Evolutionary conservation across 768 basidiomycete species (phyloP).

Genomic region (Piloderma croceum): DNA sequence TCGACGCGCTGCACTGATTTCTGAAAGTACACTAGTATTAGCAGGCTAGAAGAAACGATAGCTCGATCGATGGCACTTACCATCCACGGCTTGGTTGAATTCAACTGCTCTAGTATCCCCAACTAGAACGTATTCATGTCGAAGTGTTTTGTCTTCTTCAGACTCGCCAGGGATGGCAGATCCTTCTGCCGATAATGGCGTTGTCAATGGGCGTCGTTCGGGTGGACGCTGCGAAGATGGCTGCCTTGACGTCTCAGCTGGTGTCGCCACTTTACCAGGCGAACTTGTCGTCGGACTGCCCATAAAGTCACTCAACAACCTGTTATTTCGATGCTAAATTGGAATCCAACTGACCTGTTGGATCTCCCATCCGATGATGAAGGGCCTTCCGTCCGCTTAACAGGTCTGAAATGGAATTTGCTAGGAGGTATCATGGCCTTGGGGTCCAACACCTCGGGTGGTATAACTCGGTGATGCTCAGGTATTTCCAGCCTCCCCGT

Average conservation of each 20-base stretch:
- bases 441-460: conserved; percentile 75
- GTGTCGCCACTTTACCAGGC: neutral
- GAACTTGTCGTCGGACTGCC: neutral
- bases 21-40: conserved; percentile 32
- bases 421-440: conserved; percentile 79
- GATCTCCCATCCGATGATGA: neutral
- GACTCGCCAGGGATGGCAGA: conserved; percentile 79
- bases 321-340: neutral
- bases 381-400: conserved; percentile 3
- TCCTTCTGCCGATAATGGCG: conserved; percentile 44
- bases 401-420: conserved; percentile 63
- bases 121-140: conserved; percentile 90
- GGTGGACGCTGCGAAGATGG: neutral
- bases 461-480: conserved; percentile 69
- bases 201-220: conserved; percentile 13
- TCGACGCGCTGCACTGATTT: conserved; percentile 56
- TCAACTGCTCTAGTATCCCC: conserved; percentile 88
- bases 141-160: conserved; percentile 73
- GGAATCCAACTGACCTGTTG: neutral
- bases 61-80: conserved; percentile 37
- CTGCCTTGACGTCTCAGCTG: neutral
- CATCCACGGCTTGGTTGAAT: conserved; percentile 88
- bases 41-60: conserved; percentile 4
- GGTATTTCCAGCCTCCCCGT: conserved; percentile 45
- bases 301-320: neutral